Evolutionary conservation across 768 basidiomycete genomes (phyloP), one percentile per base, ranked within the genome.

Genomic region (Phylloporus sp.): DNA sequence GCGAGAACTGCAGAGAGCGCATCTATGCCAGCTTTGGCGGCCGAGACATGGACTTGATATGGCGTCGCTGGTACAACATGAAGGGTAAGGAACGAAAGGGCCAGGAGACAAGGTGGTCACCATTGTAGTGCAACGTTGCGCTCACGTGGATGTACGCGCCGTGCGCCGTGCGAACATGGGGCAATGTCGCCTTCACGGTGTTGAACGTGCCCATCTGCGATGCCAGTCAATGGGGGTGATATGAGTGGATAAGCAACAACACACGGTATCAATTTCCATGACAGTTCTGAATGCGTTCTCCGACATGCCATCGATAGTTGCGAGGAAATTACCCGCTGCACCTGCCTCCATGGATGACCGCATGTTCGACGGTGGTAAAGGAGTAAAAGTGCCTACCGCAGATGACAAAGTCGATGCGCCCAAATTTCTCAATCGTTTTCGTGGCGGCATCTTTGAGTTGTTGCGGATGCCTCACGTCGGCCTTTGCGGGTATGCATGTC

Each of bases 261-360:
- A 10, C 63, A 90, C 91, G 10, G 91, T 86, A 70, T 98, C 95
- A 60, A 97, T 97, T 64, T 93, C 91, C 52, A 97, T 76, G 29
- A 97, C 95, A 1, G 94, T 93, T 65, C 76, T 81, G 78, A 97
- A 97, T 2, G 85, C 95, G 63, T 92, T 94, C 65, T 89, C 85
- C 3, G 91, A 93, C 53, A 97, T 77, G 2, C 78, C 81, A 34
- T 82, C 80, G 52, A 95, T 90, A 15, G 93, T 86, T 2, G 88
- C 87, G 26, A 99, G 76, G 73, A 97, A 99, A 73, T 98, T 99
- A 3, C 95, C 95, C 52, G 95, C 95, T 36, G 94, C 94, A 55
- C 91, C 91, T 93, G 63, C 24, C 9, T 23, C 15, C 12, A 36
- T 7, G n/a, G 15, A 24, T 47, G 5, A 34, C 18, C 4, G 9